Evolutionary conservation across 768 basidiomycete species (phyloP).

Genomic region (Mycena maculata): DNA sequence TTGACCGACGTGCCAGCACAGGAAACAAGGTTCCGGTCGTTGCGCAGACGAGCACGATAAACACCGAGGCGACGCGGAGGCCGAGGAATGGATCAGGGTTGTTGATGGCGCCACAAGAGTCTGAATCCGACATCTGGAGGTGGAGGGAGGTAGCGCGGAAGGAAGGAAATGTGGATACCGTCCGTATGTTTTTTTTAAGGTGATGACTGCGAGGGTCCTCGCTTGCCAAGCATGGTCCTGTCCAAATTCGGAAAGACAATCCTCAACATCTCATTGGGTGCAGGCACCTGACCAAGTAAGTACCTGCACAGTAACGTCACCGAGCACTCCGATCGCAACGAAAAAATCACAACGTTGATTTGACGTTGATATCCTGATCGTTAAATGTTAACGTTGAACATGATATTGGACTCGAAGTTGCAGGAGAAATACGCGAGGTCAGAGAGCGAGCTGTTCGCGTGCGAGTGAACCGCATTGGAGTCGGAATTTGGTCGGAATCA

Average conservation of each 20-base stretch:
- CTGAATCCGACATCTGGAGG: constrained; percentile 13
- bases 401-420: too few relatives aligned
- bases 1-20: constrained; percentile 56
- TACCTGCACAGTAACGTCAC: constrained; percentile 2
- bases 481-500: too few relatives aligned
- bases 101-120: constrained; percentile 53
- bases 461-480: too few relatives aligned
- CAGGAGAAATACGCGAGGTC: too few relatives aligned
- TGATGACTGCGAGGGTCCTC: constrained; percentile 25
- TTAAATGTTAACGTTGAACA: too few relatives aligned
- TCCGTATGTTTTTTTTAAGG: constrained; percentile 2
- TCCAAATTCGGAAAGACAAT: neutral
- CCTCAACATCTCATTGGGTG: neutral
- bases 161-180: neutral
- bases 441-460: too few relatives aligned
- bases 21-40: constrained; percentile 65
- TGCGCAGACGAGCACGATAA: constrained; percentile 63
- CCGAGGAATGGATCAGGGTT: constrained; percentile 51
- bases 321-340: too few relatives aligned
- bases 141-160: neutral
- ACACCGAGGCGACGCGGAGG: constrained; percentile 66
- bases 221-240: neutral
- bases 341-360: too few relatives aligned
- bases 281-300: neutral
- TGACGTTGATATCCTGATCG: too few relatives aligned